phyloP scores from a whole-genome alignment of 2,329 filamentous ascomycete genomes.

The Ophiostoma novo-ulmi region DNA sequence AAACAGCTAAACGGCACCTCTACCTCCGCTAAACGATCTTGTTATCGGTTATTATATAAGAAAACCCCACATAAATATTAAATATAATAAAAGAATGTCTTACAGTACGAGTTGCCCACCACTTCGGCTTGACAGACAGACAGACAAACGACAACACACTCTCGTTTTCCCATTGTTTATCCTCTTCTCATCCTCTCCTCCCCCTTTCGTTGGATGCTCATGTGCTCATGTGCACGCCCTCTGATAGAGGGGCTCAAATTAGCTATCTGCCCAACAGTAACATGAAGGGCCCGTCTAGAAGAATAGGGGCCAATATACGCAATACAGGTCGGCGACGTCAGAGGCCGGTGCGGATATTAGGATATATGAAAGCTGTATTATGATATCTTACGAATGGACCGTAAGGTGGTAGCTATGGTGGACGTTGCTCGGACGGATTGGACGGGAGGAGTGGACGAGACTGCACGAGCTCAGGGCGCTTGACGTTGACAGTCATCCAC shows the following conservation, averaged over 20 bases:
- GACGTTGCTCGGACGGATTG: background rate
- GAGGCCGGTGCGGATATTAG: background rate
- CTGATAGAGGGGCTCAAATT: background rate
- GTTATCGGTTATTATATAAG: background rate
- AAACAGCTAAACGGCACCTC: background rate
- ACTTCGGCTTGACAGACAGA: background rate
- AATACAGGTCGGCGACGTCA: background rate
- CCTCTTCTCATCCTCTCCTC: background rate
- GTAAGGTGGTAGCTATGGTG: background rate
- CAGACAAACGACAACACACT: background rate
- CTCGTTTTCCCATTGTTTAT: background rate
- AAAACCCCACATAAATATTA: background rate
- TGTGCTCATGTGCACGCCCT: background rate
- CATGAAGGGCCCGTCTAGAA: background rate
- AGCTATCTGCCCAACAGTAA: background rate
- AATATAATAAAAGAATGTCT: background rate
- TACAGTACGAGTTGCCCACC: slow-evolving; percentile 5
- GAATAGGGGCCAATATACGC: background rate
- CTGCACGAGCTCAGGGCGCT: background rate
- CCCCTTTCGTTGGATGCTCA: no score
- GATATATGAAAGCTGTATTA: background rate
- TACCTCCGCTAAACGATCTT: background rate
- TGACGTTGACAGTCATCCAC: background rate
- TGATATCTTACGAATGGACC: no score
- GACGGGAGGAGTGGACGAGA: no score